Base-by-base conservation (phyloP, 1,139 yeast species). In the Arxiozyma slooffiae region DNA sequence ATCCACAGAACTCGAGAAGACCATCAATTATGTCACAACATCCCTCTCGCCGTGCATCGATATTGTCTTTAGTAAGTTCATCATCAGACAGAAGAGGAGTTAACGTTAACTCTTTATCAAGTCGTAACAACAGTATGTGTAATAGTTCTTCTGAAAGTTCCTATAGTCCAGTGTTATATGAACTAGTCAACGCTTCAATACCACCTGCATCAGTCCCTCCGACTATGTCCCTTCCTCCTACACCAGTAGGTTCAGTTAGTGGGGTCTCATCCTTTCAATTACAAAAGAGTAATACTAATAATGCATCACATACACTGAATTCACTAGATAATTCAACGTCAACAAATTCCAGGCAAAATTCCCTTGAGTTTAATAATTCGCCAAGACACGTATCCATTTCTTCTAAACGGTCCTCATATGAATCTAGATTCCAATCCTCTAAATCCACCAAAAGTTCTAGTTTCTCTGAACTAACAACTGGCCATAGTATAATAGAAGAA, bases 1-100 rank as follows among this genome's bases (percentile, higher is more conserved):
- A 57, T 37, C 53, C 58, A 1, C 55, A 57, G 17, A 54, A 55
- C 17, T 44, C 47, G 11, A 44, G 42, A 44, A 44, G 36, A 18
- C 41, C 37, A 18, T 44, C 47, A 11, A 36, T 21, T 2, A 8
- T 44, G 20, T 44, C 47, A 11, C 47, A 44, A 24, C 26, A 38
- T 38, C 38, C 44, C 18, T 67, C 71, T 8, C 61, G 71, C 50
- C 62, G 63, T 46, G 64, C 67, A 1, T 67, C 72, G 4, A 56
- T 65, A 1, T 60, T 68, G 2, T 68, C 72, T 1, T 61, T 61
- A 41, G 64, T 63, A 7, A 64, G 68, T 47, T 64, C 68, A 4
- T 52, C 61, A 14, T 60, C 67, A 4, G 67, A 64, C 48, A 58
- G 67, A 47, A 18, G 40, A 50, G 43, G 38, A 14, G 8, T 36